Percentiles rank a stretch among this genome's conserved stretches.
phyloP scores from a whole-genome alignment of 352 stramenopile species.

The Phytopythium ostracodes region DNA sequence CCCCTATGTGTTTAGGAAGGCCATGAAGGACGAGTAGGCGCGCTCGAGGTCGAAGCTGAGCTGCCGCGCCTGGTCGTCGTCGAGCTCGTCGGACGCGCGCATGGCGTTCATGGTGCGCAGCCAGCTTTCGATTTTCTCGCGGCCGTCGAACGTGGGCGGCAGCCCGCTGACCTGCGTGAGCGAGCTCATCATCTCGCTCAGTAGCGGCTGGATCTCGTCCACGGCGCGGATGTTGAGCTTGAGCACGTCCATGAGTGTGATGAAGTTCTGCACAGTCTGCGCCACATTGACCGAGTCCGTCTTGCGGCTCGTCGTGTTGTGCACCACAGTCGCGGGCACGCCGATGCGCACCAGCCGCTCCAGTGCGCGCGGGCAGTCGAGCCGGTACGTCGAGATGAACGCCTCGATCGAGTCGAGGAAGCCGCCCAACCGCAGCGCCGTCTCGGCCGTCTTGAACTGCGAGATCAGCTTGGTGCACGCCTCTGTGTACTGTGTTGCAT shows the following conservation, averaged over 20 bases:
- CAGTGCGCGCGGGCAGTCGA: conserved; percentile 94
- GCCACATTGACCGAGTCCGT: conserved; percentile 90
- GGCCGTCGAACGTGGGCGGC: conserved; percentile 92
- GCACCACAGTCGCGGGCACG: conserved; percentile 90
- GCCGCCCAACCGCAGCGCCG: conserved; percentile 78
- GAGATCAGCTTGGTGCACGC: conserved; percentile 97
- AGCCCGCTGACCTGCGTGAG: conserved; percentile 93
- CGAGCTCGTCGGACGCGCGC: conserved; percentile 94
- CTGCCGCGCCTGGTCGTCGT: conserved; percentile 94
- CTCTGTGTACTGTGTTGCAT: conserved; percentile 85
- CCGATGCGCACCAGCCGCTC: conserved; percentile 93
- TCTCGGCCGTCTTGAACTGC: conserved; percentile 97
- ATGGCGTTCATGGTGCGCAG: conserved; percentile 95
- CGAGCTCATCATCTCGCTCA: conserved; percentile 95
- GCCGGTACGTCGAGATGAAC: conserved; percentile 94
- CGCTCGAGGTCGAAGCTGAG: conserved; percentile 95
- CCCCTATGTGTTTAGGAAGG: conserved; percentile 77
- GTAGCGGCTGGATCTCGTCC: conserved; percentile 96
- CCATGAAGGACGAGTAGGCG: conserved; percentile 94
- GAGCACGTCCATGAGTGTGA: conserved; percentile 98
- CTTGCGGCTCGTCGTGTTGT: conserved; percentile 77
- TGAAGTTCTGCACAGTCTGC: conserved; percentile 97
- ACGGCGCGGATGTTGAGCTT: conserved; percentile 97
- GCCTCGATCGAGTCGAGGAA: conserved; percentile 63
- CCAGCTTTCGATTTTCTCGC: conserved; percentile 94